A percentile compares a stretch with the other conserved stretches of the same genome.
Conservation (phyloP, 257 asterid species). For the Knoxia roxburghii region DNA sequence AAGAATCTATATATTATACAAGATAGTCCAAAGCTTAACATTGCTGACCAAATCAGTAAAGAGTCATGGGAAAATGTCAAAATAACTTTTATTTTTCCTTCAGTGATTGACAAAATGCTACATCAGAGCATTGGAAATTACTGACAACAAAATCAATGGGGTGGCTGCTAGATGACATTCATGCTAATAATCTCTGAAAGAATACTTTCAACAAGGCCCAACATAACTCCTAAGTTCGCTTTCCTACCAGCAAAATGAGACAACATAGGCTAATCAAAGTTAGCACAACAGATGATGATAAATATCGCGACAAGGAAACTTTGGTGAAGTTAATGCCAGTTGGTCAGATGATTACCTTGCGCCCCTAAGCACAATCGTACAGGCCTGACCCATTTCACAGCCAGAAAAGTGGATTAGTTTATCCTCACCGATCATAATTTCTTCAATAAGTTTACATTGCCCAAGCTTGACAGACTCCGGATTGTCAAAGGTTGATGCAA, state of each 20-base stretch:
- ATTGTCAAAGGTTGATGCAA: constrained; percentile 89
- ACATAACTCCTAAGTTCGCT: no score
- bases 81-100: no score
- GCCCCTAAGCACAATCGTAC: constrained; percentile 87
- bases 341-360: constrained; percentile 52
- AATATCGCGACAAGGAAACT: not conserved
- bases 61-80: no score
- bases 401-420: constrained; percentile 95
- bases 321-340: not conserved
- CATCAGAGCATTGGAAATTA: not conserved
- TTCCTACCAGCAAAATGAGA: not conserved
- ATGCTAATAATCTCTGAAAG: not conserved
- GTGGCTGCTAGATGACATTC: not conserved
- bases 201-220: not conserved
- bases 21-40: not conserved
- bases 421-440: constrained; percentile 99
- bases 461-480: constrained; percentile 97
- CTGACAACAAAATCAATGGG: not conserved
- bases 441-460: constrained; percentile 87
- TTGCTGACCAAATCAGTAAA: not conserved
- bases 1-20: not conserved
- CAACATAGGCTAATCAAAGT: not conserved
- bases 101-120: not conserved
- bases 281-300: not conserved
- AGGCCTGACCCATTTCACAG: constrained; percentile 96